A percentile compares a stretch with the other conserved stretches of the same genome.
Evolutionary conservation across 1,284 basidiomycete species (phyloP).

Genomic region (Schizopora paradoxa): DNA sequence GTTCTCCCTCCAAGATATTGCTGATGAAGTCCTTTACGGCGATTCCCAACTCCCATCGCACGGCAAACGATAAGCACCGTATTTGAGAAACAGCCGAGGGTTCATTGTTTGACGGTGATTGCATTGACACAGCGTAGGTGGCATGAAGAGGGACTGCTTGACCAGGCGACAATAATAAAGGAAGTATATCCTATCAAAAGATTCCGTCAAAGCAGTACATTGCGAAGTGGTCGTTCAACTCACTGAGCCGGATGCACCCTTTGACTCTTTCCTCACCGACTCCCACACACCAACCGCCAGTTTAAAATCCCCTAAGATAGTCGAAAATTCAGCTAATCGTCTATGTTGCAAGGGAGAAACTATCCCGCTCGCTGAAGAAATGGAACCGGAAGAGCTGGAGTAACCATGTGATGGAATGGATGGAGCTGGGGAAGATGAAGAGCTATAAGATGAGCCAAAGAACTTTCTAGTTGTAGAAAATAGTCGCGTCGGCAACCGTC

Average conservation of each 20-base stretch:
- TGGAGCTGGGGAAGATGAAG: conserved; percentile 40
- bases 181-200: conserved; percentile 61
- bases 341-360: conserved; percentile 61
- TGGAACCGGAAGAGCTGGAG: conserved; percentile 31
- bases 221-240: too few relatives aligned
- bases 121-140: conserved; percentile 47
- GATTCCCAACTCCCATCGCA: conserved; percentile 71
- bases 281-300: conserved; percentile 87
- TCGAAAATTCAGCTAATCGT: conserved; percentile 93
- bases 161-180: conserved; percentile 61
- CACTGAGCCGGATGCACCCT: conserved; percentile 59
- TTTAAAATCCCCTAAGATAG: conserved; percentile 86
- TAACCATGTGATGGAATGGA: conserved; percentile 37
- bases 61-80: conserved; percentile 56
- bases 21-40: conserved; percentile 50
- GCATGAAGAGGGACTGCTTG: conserved; percentile 54
- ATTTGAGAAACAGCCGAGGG: conserved; percentile 57
- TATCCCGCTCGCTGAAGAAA: conserved; percentile 26
- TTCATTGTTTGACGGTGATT: conserved; percentile 41
- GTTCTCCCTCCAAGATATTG: conserved; percentile 59
- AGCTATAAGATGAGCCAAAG: conserved; percentile 58
- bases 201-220: not conserved
- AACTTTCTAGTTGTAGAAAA: conserved; percentile 89
- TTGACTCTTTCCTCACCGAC: conserved; percentile 71
- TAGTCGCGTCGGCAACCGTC: conserved; percentile 74